Conservation (phyloP, 192 early-diverging fungal genomes). For the Chytriomyces hyalinus region DNA sequence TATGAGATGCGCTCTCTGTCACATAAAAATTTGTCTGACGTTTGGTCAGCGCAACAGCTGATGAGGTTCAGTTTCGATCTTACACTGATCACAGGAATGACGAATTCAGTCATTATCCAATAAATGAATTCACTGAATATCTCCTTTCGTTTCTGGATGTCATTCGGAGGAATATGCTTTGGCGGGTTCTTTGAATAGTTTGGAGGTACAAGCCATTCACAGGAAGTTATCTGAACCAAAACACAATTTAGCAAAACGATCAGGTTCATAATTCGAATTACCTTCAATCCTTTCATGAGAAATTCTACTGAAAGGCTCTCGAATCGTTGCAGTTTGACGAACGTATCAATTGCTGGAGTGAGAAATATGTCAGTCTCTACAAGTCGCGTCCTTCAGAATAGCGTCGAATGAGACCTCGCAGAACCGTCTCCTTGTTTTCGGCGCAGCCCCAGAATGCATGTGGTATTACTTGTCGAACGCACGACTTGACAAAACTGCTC, state of each 20-base stretch:
- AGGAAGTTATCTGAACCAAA: slow-evolving; percentile 7
- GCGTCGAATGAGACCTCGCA: slow-evolving; percentile 50
- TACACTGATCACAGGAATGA: slow-evolving; percentile 66
- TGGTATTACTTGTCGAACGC: slow-evolving; percentile 60
- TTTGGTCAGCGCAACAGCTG: neutral
- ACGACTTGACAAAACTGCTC: slow-evolving; percentile 28
- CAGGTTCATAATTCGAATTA: slow-evolving; percentile 30
- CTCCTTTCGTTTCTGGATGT: slow-evolving; percentile 55
- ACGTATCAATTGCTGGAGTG: slow-evolving; percentile 52
- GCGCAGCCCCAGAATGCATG: slow-evolving; percentile 64
- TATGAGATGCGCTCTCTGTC: slow-evolving; percentile 72
- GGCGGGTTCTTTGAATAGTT: neutral
- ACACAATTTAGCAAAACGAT: neutral
- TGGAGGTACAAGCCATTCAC: slow-evolving; percentile 21
- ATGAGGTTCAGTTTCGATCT: neutral
- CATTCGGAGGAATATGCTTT: slow-evolving; percentile 49
- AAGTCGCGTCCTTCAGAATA: neutral
- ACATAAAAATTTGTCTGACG: slow-evolving; percentile 73
- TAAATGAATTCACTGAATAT: slow-evolving; percentile 66
- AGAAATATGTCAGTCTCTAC: neutral
- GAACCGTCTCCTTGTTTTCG: slow-evolving; percentile 58
- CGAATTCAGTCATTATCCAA: slow-evolving; percentile 69
- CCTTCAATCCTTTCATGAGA: slow-evolving; percentile 61
- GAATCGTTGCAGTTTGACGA: slow-evolving; percentile 62
- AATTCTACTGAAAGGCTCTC: slow-evolving; percentile 67